A percentile compares a stretch with the other conserved stretches of the same genome.
phyloP scores from a whole-genome alignment of 1,139 yeast genomes.

The Blastobotrys persicus region DNA sequence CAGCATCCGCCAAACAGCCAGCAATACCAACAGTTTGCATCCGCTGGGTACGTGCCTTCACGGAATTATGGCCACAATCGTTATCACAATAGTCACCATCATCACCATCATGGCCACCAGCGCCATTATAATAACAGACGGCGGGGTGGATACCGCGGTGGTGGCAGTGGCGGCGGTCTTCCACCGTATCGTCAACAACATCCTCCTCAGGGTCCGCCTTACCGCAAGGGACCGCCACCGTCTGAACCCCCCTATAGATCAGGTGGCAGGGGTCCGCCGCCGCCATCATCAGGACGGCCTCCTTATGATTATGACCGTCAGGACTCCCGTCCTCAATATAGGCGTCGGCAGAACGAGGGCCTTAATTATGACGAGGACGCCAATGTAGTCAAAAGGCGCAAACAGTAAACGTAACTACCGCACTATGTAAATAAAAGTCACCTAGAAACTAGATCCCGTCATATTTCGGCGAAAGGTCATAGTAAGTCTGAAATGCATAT shows the following conservation, averaged over 20 bases:
- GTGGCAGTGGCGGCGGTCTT: conserved; percentile 10
- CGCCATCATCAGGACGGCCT: conserved; percentile 10
- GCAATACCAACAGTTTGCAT: conserved; percentile 6
- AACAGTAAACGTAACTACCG: neutral
- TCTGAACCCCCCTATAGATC: conserved; percentile 18
- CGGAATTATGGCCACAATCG: conserved; percentile 11
- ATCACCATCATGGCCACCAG: conserved; percentile 7
- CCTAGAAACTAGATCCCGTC: no score
- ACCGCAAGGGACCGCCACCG: conserved; percentile 10
- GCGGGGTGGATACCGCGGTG: conserved; percentile 8
- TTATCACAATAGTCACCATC: conserved; percentile 7
- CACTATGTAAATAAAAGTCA: neutral
- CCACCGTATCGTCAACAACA: conserved; percentile 11
- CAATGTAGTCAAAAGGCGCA: neutral
- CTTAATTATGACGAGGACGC: conserved; percentile 9
- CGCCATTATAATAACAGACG: conserved; percentile 14
- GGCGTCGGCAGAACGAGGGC: conserved; percentile 3
- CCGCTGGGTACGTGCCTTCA: neutral
- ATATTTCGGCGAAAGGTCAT: no score
- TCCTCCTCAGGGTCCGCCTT: neutral
- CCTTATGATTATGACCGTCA: conserved; percentile 3
- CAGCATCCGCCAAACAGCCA: conserved; percentile 6
- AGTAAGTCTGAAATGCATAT: no score
- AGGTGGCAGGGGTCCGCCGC: conserved; percentile 5
- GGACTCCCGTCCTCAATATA: conserved; percentile 13